Base-by-base conservation (phyloP, 73 alveolate genomes). In the Loxodes magnus region DNA sequence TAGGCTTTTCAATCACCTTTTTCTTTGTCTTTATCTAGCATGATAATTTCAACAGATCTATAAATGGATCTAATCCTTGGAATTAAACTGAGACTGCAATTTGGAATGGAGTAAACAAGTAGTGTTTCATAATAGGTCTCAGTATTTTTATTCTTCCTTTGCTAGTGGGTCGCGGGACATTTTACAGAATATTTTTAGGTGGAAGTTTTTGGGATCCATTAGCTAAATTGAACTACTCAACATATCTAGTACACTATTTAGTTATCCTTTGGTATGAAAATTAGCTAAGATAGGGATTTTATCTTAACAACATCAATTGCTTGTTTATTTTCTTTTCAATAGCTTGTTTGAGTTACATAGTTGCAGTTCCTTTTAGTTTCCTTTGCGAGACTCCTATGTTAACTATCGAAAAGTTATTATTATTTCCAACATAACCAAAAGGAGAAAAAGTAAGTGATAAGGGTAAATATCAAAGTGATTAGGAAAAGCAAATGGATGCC, bases 341-440 rank as follows among this genome's bases (percentile, higher is more conserved):
- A 17, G 14, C 53, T 7, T 6, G 51, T 22, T 16, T 54, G 7
- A 12, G 62, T 1, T 39, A 19, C 21, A 1, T 39, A 0, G 1
- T 39, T 1, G 53, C 53, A 17, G 7, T 39, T 17, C 53, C 53
- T 39, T n/a, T 39, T 15, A 30, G 14, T 10, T 1, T 39, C 7
- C 7, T n/a, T 10, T n/a, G 14, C 14, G 53, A 39, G 21, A 39
- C 21, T 23, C 53, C 53, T 9, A 30, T 30, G 7, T n/a, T 19
- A 10, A 15, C 14, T 10, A n/a, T 39, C 21, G 53, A 19, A 39
- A 39, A 39, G 21, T 19, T 39, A 10, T 21, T 46, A 0, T 16
- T 60, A 9, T 60, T 60, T 49, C 61, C 64, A 4, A 25, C 52
- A n/a, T 14, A n/a, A 50, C 33, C 22, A n/a, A n/a, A n/a, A n/a